Base-by-base conservation (phyloP, 2,329 filamentous ascomycete species). In the Aspergillus ustus region DNA sequence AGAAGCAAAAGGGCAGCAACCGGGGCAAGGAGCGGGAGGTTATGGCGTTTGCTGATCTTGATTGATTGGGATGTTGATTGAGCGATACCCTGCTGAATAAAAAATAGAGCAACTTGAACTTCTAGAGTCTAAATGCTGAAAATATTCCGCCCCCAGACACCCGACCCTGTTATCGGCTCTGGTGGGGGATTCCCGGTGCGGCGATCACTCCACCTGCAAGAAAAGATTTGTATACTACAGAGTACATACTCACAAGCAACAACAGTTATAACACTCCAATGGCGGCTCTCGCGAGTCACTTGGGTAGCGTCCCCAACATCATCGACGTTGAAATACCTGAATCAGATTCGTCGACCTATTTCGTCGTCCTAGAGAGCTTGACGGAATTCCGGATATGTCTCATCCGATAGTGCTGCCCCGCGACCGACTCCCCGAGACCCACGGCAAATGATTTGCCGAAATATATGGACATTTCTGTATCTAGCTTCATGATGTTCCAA, bases 1-100 rank as follows among this genome's bases (percentile, higher is more conserved):
- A 80, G 73, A 75, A 77, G 69, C 72, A 70, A 59, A 82, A 81
- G 66, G 75, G 78, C 48, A 81, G 81, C 61, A 76, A 77, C 61
- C 74, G 73, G 51, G 71, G 70, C 56, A 72, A 74, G 49, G 75
- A 67, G 56, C 72, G 72, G 49, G 74, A 81, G 62, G 71, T 81
- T 43, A 78, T 79, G 71, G 78, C 73, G 7, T 81, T 81, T 60
- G 66, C 73, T 52, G 79, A 76, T 63, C 62, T 81, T 59, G 78
- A 80, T 70, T 81, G 66, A 76, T 66, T 67, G 67, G 68, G 67
- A 54, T 44, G n/a, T 43, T 60, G 20, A 34, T 54, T 59, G 48
- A 25, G 52, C 57, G 60, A 66, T 63, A 65, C 60, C 63, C 66
- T 40, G 34, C 11, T 40, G 11, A 34, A 40, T 40, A 40, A 40